Base-by-base conservation (phyloP, 2,329 filamentous ascomycete genomes). In the Fonsecaea erecta region DNA sequence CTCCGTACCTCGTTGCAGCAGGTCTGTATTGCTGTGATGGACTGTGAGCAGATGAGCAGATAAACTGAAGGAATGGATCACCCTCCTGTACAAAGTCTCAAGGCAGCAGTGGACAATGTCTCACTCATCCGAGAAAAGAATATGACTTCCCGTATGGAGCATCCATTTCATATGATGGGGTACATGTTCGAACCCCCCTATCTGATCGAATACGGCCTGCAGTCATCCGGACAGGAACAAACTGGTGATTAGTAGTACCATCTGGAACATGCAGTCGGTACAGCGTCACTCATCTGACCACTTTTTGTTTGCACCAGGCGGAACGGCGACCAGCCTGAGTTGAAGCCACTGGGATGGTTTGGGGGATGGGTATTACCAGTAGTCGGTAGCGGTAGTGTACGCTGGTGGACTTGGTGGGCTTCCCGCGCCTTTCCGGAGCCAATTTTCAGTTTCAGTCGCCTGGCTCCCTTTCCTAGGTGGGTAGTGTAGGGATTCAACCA, bases 181-280 rank as follows among this genome's bases (percentile, higher is more conserved):
- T 30, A 14, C 52, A 30, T 32, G n/a, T 18, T 52, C 18, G 26
- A 9, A 9, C 57, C 3, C 2, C 16, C 18, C 14, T 26, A n/a
- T n/a, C 9, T 51, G 7, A 60, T 51, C 21, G 34, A 43, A 61
- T 54, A 32, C 59, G 59, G 34, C n/a, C 59, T 46, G 59, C 59
- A 53, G 48, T 54, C 59, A 61, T 54, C 59, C 34, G 28, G 35
- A 43, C 34, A 32, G 30, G 32, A 30, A 46, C 35, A 34, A 30
- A 61, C n/a, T 21, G 32, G 18, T 56, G 53, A n/a, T 16, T 34
- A n/a, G 8, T 34, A 24, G 37, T 16, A 34, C 21, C 26, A 35
- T n/a, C n/a, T 56, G 30, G n/a, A n/a, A 28, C 26, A 14, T 46
- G 55, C 26, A 30, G 28, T 3, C 28, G 8, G 3, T 30, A 30